Evolutionary conservation across 2,329 filamentous ascomycete genomes (phyloP).

Genomic region (Sclerotinia spermophila): DNA sequence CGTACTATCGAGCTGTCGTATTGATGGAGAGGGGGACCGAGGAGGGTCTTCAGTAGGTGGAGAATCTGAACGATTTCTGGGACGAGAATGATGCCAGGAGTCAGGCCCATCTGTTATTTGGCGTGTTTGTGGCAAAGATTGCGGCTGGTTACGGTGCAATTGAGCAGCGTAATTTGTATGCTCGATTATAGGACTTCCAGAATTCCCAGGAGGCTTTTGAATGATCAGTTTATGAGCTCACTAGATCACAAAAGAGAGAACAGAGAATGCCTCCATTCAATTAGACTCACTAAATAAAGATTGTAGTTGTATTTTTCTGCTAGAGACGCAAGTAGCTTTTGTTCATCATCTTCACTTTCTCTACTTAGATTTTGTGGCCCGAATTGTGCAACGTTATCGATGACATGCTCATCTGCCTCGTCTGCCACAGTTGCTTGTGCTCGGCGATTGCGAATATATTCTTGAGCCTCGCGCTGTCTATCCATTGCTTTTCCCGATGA

Average conservation of each 20-base stretch:
- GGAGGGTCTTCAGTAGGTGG: constrained; percentile 4
- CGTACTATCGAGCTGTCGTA: constrained; percentile 12
- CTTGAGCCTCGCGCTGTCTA: constrained; percentile 18
- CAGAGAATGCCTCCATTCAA: neutral
- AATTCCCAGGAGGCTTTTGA: constrained; percentile 3
- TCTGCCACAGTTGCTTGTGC: constrained; percentile 15
- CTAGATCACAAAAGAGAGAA: neutral
- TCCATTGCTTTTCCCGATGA: constrained; percentile 18
- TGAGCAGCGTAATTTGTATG: constrained; percentile 15
- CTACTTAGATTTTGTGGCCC: constrained; percentile 12
- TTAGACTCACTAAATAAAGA: constrained; percentile 16
- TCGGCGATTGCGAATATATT: constrained; percentile 19
- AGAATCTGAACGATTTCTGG: constrained; percentile 13
- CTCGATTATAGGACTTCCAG: constrained; percentile 15
- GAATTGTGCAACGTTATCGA: constrained; percentile 15
- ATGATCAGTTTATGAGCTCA: constrained; percentile 1
- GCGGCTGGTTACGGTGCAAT: constrained; percentile 6
- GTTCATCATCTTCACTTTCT: constrained; percentile 19
- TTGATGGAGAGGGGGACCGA: constrained; percentile 12
- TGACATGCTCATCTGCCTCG: constrained; percentile 14
- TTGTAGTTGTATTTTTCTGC: constrained; percentile 20
- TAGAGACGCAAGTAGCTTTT: constrained; percentile 15
- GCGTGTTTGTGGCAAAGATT: constrained; percentile 14
- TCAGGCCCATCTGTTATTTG: constrained; percentile 17
- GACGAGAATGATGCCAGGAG: constrained; percentile 16